Percentiles rank a stretch among this genome's conserved stretches.
Conservation (phyloP, 2,329 filamentous ascomycete species). For the Cercospora sp. region DNA sequence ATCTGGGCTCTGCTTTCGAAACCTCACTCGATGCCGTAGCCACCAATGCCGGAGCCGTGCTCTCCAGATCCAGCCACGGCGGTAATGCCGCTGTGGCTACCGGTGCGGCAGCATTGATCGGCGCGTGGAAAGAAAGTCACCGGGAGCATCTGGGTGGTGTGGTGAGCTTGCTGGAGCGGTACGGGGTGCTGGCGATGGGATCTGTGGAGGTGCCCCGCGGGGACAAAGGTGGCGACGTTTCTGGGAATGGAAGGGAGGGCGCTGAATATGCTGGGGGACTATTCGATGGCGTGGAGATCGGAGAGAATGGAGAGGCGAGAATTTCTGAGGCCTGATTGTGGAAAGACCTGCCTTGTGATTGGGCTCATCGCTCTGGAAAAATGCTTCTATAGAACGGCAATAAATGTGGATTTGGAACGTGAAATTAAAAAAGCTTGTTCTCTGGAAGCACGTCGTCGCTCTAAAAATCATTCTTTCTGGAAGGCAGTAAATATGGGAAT, state of each 20-base stretch:
- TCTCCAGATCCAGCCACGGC: neutral
- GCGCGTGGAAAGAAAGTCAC: neutral
- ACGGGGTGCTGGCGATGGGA: neutral
- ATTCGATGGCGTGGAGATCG: constrained; percentile 1
- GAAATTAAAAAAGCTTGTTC: neutral
- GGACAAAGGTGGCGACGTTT: neutral
- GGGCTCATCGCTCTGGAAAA: neutral
- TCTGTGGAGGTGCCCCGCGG: neutral
- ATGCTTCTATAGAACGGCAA: neutral
- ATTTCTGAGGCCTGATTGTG: neutral
- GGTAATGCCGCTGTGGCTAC: neutral
- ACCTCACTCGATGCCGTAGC: neutral
- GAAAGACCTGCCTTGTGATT: neutral
- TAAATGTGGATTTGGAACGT: neutral
- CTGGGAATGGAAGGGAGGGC: neutral
- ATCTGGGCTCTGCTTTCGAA: neutral
- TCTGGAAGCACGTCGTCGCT: neutral
- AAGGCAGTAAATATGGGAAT: neutral
- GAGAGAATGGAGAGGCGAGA: neutral
- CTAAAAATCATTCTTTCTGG: neutral
- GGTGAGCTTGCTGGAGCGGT: neutral
- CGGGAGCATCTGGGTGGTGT: neutral
- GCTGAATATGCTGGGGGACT: neutral
- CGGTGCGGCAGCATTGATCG: neutral
- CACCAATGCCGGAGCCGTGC: neutral